These are phyloP conservation scores for Neolentinus lepideus DNA, from an alignment of 1,284 basidiomycete species.

Conservation along the genomic window DNA sequence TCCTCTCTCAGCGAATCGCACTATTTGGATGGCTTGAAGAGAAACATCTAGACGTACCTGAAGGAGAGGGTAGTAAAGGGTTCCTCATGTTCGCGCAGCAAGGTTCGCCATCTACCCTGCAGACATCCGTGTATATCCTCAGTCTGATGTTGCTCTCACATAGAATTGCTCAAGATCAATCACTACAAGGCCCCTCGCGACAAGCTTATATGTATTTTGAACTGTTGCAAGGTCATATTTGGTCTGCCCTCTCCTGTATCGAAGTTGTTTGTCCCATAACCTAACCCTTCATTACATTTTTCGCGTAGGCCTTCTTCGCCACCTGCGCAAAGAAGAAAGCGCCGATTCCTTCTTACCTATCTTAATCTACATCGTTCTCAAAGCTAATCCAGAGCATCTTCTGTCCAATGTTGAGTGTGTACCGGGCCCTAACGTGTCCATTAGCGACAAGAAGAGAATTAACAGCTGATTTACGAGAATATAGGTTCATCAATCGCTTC, in stretches of 20 bases:
- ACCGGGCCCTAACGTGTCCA: neutral
- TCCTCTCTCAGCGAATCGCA: constrained; percentile 85
- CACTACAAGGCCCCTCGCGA: constrained; percentile 98
- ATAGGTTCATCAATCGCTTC: constrained; percentile 93
- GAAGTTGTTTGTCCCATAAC: constrained; percentile 8
- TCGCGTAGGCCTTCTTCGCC: constrained; percentile 75
- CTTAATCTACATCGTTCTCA: constrained; percentile 90
- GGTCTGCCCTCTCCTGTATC: constrained; percentile 44
- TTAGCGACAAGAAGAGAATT: neutral
- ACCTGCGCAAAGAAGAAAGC: constrained; percentile 70
- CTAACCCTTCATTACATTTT: constrained; percentile 8
- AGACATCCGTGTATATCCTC: neutral
- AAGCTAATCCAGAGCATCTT: constrained; percentile 89
- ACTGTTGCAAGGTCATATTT: constrained; percentile 99
- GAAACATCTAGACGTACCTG: constrained; percentile 82
- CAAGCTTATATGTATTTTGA: constrained; percentile 96
- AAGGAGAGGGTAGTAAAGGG: constrained; percentile 62
- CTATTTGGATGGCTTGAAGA: constrained; percentile 90
- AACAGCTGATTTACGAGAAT: neutral
- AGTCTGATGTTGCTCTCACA: neutral
- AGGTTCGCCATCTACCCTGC: constrained; percentile 36
- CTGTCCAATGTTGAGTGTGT: constrained; percentile 92
- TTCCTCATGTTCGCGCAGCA: constrained; percentile 94
- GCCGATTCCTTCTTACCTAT: constrained; percentile 95
- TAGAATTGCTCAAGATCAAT: constrained; percentile 93